These are phyloP conservation scores for Fusarium nematophilum DNA, from an alignment of 2,329 filamentous ascomycete species.

Conservation along the genomic window DNA sequence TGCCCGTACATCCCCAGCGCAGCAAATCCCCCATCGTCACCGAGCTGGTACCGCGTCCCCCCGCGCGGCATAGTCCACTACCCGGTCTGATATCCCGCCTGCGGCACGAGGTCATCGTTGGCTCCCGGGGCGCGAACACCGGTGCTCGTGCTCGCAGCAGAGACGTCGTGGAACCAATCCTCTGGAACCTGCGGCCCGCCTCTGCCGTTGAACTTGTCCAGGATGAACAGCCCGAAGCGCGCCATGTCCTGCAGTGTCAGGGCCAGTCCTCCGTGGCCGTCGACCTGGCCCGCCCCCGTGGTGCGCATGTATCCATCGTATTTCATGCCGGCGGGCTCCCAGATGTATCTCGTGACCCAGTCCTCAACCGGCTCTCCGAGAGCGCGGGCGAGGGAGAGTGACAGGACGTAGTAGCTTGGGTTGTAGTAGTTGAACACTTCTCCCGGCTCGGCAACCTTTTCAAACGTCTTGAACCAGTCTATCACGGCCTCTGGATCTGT, in stretches of 20 bases:
- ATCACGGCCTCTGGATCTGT: neutral
- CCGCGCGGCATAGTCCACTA: neutral
- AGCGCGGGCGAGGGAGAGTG: neutral
- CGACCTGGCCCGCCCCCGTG: neutral
- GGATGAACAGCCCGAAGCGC: neutral
- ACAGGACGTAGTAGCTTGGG: conserved; percentile 1
- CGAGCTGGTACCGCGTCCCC: neutral
- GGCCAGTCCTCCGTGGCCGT: neutral
- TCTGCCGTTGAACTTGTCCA: neutral
- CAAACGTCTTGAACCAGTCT: neutral
- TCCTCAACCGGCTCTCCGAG: neutral
- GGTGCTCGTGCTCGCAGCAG: neutral
- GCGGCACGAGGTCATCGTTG: neutral
- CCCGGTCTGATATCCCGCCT: neutral
- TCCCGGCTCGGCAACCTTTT: neutral
- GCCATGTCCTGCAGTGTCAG: conserved; percentile 1
- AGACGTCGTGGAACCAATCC: neutral
- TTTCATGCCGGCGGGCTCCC: conserved; percentile 3
- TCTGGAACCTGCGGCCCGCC: neutral
- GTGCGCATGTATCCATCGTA: neutral
- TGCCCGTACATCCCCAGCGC: neutral
- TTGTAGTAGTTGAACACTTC: neutral
- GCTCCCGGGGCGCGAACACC: neutral
- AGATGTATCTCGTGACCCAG: neutral
- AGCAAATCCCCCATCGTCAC: neutral